phyloP scores from a whole-genome alignment of 345 rosid species.

The Turnera subulata region DNA sequence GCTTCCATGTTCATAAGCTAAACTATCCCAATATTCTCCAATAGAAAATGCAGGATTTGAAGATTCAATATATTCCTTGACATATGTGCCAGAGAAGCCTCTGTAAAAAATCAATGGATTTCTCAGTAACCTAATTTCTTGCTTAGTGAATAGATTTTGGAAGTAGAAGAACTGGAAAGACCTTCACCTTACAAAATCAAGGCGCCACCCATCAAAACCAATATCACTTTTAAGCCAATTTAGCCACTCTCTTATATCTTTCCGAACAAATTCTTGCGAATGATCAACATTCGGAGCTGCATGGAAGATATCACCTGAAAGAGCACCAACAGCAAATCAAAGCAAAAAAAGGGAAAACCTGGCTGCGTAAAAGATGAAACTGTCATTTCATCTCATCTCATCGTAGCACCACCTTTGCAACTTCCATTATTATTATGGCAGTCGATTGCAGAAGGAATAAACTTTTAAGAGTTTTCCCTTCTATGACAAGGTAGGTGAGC shows the following conservation, averaged over 20 bases:
- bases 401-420: no score
- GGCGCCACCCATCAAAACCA: constrained; percentile 55
- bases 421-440: no score
- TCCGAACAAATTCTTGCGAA: constrained; percentile 45
- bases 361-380: neutral
- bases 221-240: constrained; percentile 42
- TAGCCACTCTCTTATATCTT: constrained; percentile 45
- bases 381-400: neutral
- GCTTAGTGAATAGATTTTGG: neutral
- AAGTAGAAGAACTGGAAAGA: no score
- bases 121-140: neutral
- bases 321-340: neutral
- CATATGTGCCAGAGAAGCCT: constrained; percentile 45
- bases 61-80: constrained; percentile 47
- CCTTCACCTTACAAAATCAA: constrained; percentile 46
- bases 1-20: constrained; percentile 43
- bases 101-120: constrained; percentile 18
- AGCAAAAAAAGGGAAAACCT: no score
- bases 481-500: no score
- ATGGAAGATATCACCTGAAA: constrained; percentile 47
- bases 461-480: no score
- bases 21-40: constrained; percentile 55
- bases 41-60: constrained; percentile 47
- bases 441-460: no score
- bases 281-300: constrained; percentile 55